These are phyloP conservation scores for Rhinocladiella mackenziei DNA, from an alignment of 2,329 filamentous ascomycete species.

Conservation along the genomic window DNA sequence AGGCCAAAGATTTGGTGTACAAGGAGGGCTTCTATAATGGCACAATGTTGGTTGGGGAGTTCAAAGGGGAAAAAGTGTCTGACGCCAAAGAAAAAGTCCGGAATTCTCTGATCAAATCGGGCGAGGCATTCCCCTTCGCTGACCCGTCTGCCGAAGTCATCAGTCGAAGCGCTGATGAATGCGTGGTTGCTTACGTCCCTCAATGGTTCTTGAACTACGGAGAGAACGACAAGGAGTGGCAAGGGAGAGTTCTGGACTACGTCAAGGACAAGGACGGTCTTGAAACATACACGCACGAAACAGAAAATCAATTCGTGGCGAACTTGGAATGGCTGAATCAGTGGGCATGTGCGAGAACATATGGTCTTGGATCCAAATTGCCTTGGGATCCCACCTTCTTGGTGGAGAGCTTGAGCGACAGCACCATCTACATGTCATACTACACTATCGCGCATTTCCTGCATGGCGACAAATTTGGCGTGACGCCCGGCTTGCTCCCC, in stretches of 20 bases:
- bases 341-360: conserved; percentile 91
- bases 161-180: conserved; percentile 84
- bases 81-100: conserved; percentile 81
- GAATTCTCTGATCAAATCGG: conserved; percentile 68
- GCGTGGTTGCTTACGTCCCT: conserved; percentile 86
- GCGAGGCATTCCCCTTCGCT: conserved; percentile 83
- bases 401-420: conserved; percentile 88
- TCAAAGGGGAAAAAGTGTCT: conserved; percentile 80
- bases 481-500: conserved; percentile 62
- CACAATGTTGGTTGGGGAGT: conserved; percentile 80
- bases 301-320: conserved; percentile 74
- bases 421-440: conserved; percentile 74
- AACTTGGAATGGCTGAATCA: conserved; percentile 90
- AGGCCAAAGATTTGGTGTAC: conserved; percentile 95
- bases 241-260: conserved; percentile 66
- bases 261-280: conserved; percentile 66
- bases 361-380: conserved; percentile 86
- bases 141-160: conserved; percentile 90
- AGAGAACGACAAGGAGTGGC: conserved; percentile 75
- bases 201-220: conserved; percentile 99
- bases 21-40: conserved; percentile 98
- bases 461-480: conserved; percentile 82
- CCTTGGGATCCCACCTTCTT: conserved; percentile 90
- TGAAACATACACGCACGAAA: conserved; percentile 75
- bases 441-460: conserved; percentile 61